phyloP scores from a whole-genome alignment of 2,329 filamentous ascomycete species.

The Parastagonospora nodorum region DNA sequence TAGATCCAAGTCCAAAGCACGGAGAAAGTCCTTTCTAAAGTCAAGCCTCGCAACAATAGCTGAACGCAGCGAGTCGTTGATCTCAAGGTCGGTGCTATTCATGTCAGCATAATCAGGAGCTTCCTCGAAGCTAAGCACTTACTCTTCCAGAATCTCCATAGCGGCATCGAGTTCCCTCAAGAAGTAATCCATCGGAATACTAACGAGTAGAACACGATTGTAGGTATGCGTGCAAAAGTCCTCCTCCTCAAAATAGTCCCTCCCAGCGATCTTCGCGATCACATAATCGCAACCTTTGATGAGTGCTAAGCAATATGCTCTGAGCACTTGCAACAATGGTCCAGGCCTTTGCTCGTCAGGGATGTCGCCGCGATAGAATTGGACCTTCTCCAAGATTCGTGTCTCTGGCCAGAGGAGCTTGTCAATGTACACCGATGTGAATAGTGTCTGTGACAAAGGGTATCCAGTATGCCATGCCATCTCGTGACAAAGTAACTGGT shows the following conservation, averaged over 20 bases:
- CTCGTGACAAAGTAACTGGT: constrained; percentile 89
- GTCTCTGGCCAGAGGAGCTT: constrained; percentile 75
- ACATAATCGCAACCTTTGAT: constrained; percentile 83
- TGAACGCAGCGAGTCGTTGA: constrained; percentile 46
- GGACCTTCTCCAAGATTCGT: constrained; percentile 65
- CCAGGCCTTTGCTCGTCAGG: constrained; percentile 29
- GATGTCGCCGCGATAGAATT: constrained; percentile 56
- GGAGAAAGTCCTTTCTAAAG: constrained; percentile 69
- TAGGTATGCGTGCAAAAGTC: constrained; percentile 95
- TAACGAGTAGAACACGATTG: constrained; percentile 73
- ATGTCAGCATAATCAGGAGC: constrained; percentile 12
- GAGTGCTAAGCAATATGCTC: constrained; percentile 84
- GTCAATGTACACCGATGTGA: constrained; percentile 91
- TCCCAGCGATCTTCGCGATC: constrained; percentile 75
- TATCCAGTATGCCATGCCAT: constrained; percentile 98
- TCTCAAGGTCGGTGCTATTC: constrained; percentile 26
- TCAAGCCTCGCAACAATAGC: constrained; percentile 70
- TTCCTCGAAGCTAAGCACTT: constrained; percentile 6
- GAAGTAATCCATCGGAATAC: constrained; percentile 39
- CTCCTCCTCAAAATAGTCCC: constrained; percentile 97
- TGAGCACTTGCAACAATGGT: constrained; percentile 61
- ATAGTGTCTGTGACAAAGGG: constrained; percentile 89
- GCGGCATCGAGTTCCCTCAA: constrained; percentile 40
- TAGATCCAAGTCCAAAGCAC: constrained; percentile 51
- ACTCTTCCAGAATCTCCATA: constrained; percentile 38